Base-by-base conservation (phyloP, 1,284 basidiomycete genomes). In the Fomitopsis betulina region DNA sequence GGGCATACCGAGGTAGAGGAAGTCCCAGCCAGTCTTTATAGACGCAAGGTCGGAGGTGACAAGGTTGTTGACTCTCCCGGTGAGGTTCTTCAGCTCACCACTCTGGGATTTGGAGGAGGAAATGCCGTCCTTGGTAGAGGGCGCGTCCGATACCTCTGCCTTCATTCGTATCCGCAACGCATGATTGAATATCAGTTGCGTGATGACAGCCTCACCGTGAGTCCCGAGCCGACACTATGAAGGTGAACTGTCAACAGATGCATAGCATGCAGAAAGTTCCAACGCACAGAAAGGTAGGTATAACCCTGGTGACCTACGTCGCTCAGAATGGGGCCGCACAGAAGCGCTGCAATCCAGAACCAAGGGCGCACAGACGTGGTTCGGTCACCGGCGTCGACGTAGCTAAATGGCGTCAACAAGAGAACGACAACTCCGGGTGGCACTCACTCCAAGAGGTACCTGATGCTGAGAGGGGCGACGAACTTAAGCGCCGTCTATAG, bases 181-280 rank as follows among this genome's bases (percentile, higher is more conserved):
- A 62, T 88, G 86, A 56, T 86, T 82, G 64, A 88, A 87, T 10
- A 89, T 69, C 3, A 88, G 75, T 63, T 88, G 80, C 0, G 85
- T 87, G 53, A 89, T 71, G 45, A 90, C 76, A 5, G 78, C 78
- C 67, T 89, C 84, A 8, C 71, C 65, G 39, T 80, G 78, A 15
- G 84, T 79, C 12, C 81, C 68, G 5, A 72, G 71, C 19, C 76
- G 68, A 5, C 75, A 79, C 65, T 69, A 33, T 5, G 25, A 21
- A n/a, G 2, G 15, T 13, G 19, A 17, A 21, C 17, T 6, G 5
- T 47, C 25, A 47, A 25, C 12, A 30, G 12, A 21, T 6, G 45
- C 27, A 4, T 17, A 23, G 42, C 42, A 25, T 15, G 39, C 15
- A 40, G 13, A 23, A 1, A 6, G 1, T 23, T 15, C 32, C 5